Evolutionary conservation across 2,329 filamentous ascomycete genomes (phyloP).

Genomic region (Pseudogymnoascus sp.): DNA sequence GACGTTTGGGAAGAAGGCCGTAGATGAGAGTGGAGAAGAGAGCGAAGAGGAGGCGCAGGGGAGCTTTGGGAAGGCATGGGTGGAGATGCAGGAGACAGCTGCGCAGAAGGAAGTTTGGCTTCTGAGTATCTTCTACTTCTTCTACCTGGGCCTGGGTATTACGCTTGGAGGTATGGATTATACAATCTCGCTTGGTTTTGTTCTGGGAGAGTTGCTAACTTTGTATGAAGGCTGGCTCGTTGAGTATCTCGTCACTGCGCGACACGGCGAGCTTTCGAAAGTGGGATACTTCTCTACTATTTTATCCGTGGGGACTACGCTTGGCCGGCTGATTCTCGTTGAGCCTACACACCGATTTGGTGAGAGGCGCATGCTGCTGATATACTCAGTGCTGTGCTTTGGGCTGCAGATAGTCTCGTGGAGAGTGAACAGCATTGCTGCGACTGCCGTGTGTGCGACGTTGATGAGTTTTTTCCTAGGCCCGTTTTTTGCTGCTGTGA

Average conservation of each 20-base stretch:
- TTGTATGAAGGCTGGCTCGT: slow-evolving; percentile 52
- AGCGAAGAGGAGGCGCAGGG: slow-evolving; percentile 21
- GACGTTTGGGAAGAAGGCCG: not conserved
- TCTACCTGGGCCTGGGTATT: slow-evolving; percentile 50
- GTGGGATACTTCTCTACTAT: slow-evolving; percentile 59
- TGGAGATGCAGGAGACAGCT: slow-evolving; percentile 42
- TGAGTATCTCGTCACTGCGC: slow-evolving; percentile 56
- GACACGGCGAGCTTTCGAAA: slow-evolving; percentile 47
- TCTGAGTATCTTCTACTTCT: slow-evolving; percentile 58
- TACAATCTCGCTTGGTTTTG: not conserved
- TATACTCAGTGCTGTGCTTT: slow-evolving; percentile 47
- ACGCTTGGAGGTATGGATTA: slow-evolving; percentile 40
- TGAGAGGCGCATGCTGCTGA: slow-evolving; percentile 50
- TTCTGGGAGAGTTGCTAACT: not conserved
- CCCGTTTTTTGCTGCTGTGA: slow-evolving; percentile 51
- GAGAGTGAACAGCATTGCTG: slow-evolving; percentile 45
- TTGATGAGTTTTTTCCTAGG: slow-evolving; percentile 51
- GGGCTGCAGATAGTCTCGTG: slow-evolving; percentile 55
- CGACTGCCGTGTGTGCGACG: not conserved
- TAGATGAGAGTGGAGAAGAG: slow-evolving; percentile 16
- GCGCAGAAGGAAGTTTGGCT: slow-evolving; percentile 47
- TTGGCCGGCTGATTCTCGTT: slow-evolving; percentile 51
- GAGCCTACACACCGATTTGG: slow-evolving; percentile 55
- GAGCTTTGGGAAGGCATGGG: slow-evolving; percentile 33
- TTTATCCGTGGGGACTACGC: slow-evolving; percentile 51